These are phyloP conservation scores for Eleusine indica DNA, from an alignment of 176 grass and related monocot species.

Conservation along the genomic window DNA sequence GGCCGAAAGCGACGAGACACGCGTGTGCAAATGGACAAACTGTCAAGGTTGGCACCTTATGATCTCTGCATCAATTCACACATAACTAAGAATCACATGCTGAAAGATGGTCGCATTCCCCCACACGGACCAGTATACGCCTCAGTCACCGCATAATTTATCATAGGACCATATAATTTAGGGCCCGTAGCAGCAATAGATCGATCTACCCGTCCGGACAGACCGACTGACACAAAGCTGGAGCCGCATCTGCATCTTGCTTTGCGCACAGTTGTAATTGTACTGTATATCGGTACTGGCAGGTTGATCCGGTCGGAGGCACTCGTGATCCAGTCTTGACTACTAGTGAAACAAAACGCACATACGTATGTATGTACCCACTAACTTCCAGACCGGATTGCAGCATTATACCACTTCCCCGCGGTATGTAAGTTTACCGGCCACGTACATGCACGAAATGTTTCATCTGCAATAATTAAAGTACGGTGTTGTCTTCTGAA, in stretches of 20 bases:
- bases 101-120: no score
- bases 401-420: not conserved
- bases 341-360: slow-evolving; percentile 3
- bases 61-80: no score
- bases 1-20: no score
- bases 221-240: not conserved
- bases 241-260: slow-evolving; percentile 14
- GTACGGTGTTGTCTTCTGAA: not conserved
- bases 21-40: no score
- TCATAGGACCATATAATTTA: no score
- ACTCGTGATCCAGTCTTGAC: slow-evolving; percentile 11
- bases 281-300: slow-evolving; percentile 15
- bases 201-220: no score
- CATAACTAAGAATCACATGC: no score
- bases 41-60: no score
- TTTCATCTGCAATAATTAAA: not conserved
- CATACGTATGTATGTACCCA: not conserved
- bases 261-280: not conserved
- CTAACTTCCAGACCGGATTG: not conserved
- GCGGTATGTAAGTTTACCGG: not conserved
- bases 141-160: no score
- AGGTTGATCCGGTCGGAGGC: slow-evolving; percentile 13
- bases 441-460: not conserved
- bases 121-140: no score
- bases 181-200: no score